Evolutionary conservation across 805 yeast genomes (phyloP), one percentile per base, ranked within the genome.

Genomic region (Kazachstania kunashirensis): DNA sequence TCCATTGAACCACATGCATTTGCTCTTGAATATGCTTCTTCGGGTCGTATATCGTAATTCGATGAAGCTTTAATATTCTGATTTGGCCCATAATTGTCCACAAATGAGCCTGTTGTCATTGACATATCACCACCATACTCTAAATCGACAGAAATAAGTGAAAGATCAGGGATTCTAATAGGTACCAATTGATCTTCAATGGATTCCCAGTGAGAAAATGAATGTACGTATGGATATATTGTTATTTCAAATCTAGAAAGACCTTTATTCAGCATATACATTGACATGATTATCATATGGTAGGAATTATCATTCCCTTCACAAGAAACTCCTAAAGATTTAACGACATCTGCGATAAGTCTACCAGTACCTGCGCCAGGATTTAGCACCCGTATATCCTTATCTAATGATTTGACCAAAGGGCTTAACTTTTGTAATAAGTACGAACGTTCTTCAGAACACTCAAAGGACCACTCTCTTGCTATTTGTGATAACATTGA

Each of bases 101-200:
- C 68, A 52, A 80, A 79, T 0, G 80, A 75, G 0, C 86, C 86
- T 0, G 80, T 75, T 4, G 74, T 66, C 74, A 78, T 77, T 0
- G 78, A 68, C 77, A 79, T 70, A 33, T 67, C 52, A 10, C 68
- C 71, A 14, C 50, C 61, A 30, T 61, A 1, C 5, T 28, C 15
- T n/a, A 15, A 5, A n/a, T 45, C 40, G 0, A 69, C 68, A 30
- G 60, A 45, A n/a, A n/a, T n/a, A 12, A 57, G 45, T 10, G 43
- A 44, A 12, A 57, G 48, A 18, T 75, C 77, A 0, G 80, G 80
- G 3, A 75, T 47, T 10, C 48, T 52, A 2, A 72, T 61, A 14
- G 70, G 68, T 32, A 76, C 49, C 2, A 66, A 42, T 43, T 73
- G 78, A 43, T 59, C 62, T 12, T 53, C 48, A 28, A 76, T 51